A percentile compares a stretch with the other conserved stretches of the same genome.
These are phyloP conservation scores for Curvularia spicifera DNA, from an alignment of 2,329 filamentous ascomycete genomes.

Conservation along the genomic window DNA sequence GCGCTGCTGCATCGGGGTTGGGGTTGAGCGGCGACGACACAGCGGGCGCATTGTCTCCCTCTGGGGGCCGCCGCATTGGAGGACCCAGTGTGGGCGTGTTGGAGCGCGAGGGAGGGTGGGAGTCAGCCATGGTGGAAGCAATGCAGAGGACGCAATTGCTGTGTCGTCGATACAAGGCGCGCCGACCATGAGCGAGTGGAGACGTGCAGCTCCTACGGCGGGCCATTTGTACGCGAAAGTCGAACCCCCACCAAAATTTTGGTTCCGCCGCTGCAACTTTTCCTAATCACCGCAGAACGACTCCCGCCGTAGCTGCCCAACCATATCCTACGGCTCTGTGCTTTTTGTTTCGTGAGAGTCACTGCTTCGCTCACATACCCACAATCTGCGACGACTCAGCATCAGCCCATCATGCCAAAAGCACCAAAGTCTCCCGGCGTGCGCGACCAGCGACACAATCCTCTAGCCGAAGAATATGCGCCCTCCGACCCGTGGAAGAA, in stretches of 20 bases:
- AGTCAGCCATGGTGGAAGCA: constrained; percentile 42
- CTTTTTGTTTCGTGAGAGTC: neutral
- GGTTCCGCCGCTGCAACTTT: constrained; percentile 18
- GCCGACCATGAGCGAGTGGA: constrained; percentile 9
- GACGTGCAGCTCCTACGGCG: constrained; percentile 22
- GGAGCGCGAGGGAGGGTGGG: constrained; percentile 43
- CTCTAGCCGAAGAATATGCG: constrained; percentile 86
- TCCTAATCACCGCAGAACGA: constrained; percentile 8
- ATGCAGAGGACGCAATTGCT: constrained; percentile 9
- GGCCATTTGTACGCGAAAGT: constrained; percentile 20
- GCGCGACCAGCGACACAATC: constrained; percentile 79
- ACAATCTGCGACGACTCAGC: neutral
- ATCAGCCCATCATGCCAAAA: constrained; percentile 72
- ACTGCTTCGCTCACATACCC: too few relatives aligned
- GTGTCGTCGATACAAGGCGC: constrained; percentile 12
- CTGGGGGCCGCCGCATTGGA: constrained; percentile 69
- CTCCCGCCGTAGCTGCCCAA: neutral
- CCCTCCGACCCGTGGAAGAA: constrained; percentile 73
- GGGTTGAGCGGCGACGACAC: constrained; percentile 77
- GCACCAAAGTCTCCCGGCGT: constrained; percentile 63
- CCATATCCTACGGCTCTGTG: neutral
- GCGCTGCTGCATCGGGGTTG: constrained; percentile 57
- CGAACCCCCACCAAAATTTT: constrained; percentile 25
- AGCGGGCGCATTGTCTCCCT: constrained; percentile 73
- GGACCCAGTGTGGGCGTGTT: constrained; percentile 45